Evolutionary conservation across 2,329 filamentous ascomycete genomes (phyloP), one percentile per base, ranked within the genome.

Genomic region (Diaporthe humulicola): DNA sequence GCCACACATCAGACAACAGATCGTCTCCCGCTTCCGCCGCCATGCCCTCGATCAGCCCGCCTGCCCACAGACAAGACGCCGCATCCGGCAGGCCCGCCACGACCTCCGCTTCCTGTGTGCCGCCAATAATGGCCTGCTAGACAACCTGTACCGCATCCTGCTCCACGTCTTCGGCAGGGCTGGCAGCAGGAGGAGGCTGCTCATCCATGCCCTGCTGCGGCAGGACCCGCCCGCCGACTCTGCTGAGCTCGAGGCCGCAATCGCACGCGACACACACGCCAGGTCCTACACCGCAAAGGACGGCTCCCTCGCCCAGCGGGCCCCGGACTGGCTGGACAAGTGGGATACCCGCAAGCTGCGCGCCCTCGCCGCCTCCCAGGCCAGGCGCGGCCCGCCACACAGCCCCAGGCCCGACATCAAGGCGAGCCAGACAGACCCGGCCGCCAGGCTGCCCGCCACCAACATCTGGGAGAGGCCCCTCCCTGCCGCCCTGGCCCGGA

Each of bases 381-480:
- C 77, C 77, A 12, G 73, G 74, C 40, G 77, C 69, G 25, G 75
- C 66, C 70, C 87, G 79, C 81, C 79, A 77, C 22, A 78, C 52
- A 73, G 77, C 14, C 81, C 82, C 0, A 81, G 79, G 75, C 79
- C 82, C 15, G 38, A 77, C 4, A 54, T 81, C 25, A 81, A 81
- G 60, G 64, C 77, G 40, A 84, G 80, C 54, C 73, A 66, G 5
- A 61, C 85, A 7, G 77, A 86, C 25, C 86, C 87, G 1, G 78
- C 81, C 0, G 52, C 73, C 3, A n/a, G 40, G 38, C 76, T 90
- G 15, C 87, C 88, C 0, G 78, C 82, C 19, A 79, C 80, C 50
- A 90, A 88, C 66, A 83, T 85, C 8, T 92, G 89, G 87, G 89
- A 88, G 2, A 84, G 85, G 2, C 86, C 86, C 0, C 81, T 87